These are phyloP conservation scores for Aspergillus carbonarius DNA, from an alignment of 2,329 filamentous ascomycete species.

Conservation along the genomic window DNA sequence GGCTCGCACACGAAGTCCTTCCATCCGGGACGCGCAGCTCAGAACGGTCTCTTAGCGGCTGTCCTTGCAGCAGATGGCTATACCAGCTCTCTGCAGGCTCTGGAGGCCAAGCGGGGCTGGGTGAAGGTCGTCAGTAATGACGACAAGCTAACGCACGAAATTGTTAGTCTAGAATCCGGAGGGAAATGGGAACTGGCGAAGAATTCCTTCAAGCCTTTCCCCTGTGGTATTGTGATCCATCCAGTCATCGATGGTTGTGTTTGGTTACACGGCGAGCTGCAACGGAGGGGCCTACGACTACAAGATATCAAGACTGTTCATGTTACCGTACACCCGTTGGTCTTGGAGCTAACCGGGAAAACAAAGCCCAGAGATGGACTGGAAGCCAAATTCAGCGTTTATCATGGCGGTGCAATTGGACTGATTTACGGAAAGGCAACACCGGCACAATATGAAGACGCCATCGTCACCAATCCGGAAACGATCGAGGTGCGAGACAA, in stretches of 20 bases:
- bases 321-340: constrained; percentile 52
- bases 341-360: constrained; percentile 55
- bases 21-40: constrained; percentile 54
- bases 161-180: constrained; percentile 35
- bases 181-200: constrained; percentile 52
- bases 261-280: constrained; percentile 45
- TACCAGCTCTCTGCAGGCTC: constrained; percentile 47
- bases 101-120: constrained; percentile 58
- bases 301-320: constrained; percentile 42
- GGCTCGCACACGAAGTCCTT: constrained; percentile 58
- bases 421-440: constrained; percentile 53
- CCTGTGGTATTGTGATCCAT: constrained; percentile 59
- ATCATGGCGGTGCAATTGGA: constrained; percentile 54
- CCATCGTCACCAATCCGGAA: constrained; percentile 43
- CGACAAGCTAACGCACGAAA: constrained; percentile 41
- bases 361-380: constrained; percentile 50
- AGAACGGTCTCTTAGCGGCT: constrained; percentile 52
- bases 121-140: constrained; percentile 51
- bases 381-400: constrained; percentile 57
- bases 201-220: constrained; percentile 59
- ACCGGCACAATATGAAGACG: constrained; percentile 53
- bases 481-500: constrained; percentile 48
- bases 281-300: constrained; percentile 27
- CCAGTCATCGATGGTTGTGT: constrained; percentile 55
- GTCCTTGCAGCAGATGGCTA: constrained; percentile 50